Evolutionary conservation across 352 stramenopile species (phyloP), one percentile per base, ranked within the genome.

Genomic region (Globisporangium rhizosaccharum): DNA sequence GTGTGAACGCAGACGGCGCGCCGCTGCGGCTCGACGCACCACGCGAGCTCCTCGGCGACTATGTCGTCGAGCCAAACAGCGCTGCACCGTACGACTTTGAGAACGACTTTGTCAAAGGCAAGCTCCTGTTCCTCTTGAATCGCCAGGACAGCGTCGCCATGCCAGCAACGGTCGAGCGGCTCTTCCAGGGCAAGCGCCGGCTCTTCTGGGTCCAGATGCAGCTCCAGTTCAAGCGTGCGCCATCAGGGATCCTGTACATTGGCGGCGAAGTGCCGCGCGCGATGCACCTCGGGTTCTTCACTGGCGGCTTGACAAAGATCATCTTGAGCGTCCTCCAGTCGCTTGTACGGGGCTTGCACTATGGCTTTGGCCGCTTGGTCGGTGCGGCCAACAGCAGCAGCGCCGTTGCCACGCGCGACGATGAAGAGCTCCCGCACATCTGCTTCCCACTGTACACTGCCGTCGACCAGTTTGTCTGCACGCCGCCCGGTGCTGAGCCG

Each of bases 51-150:
- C 14, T 61, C 23, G 15, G 30, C 12, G 20, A 51, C 61, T 47
- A 46, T 60, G 53, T 73, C 45, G 63, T 78, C 12, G 39, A 66
- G 45, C 63, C 73, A 15, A 78, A 79, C 47, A 61, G 59, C 2
- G 46, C 61, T 1, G 66, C 67, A 49, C 79, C 79, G 12, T 71
- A 85, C 54, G 64, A 59, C n/a, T 91, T 94, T 36, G 78, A 91
- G 64, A 94, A 94, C 65, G 83, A 88, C 10, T 88, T 87, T 54
- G 81, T 90, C 47, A 77, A 72, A 10, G 85, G 85, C 2, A 72
- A 76, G 33, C 57, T 94, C 45, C 58, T 93, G 15, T 92, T 94
- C 41, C 61, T 94, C 15, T 51, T 92, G 7, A 66, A 81, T 39
- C 63, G 53, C 17, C 28, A 67, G 18, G 56, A 85, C 65, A 12